phyloP scores from a whole-genome alignment of 208 protist genomes.

The Acanthamoeba comandoni region DNA sequence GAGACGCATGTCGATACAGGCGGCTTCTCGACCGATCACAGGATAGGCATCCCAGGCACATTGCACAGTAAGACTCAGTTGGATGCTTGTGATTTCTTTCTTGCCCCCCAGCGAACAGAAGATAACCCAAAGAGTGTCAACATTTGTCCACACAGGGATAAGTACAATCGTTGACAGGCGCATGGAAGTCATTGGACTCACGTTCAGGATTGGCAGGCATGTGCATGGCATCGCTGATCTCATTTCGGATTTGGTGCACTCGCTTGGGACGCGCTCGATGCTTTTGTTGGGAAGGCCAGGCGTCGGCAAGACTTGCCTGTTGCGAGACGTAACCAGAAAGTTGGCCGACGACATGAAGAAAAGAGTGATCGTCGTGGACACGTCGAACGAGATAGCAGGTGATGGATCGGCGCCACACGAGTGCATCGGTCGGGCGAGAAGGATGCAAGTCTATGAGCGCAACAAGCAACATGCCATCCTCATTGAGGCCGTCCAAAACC shows the following conservation, averaged over 20 bases:
- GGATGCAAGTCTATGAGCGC: constrained; percentile 91
- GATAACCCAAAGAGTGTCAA: constrained; percentile 25
- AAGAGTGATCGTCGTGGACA: constrained; percentile 93
- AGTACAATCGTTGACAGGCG: constrained; percentile 87
- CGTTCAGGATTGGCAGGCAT: constrained; percentile 91
- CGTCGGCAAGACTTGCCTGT: constrained; percentile 93
- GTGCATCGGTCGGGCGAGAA: constrained; percentile 91
- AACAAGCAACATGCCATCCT: constrained; percentile 89
- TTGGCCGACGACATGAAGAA: constrained; percentile 86
- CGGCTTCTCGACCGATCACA: constrained; percentile 22
- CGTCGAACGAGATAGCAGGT: constrained; percentile 95
- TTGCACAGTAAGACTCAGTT: background rate
- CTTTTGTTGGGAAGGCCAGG: constrained; percentile 93
- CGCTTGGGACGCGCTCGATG: constrained; percentile 79
- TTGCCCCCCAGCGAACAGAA: background rate
- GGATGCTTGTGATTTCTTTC: background rate
- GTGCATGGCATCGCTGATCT: constrained; percentile 88
- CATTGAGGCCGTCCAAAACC: constrained; percentile 94
- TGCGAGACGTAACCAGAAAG: constrained; percentile 83
- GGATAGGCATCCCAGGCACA: background rate
- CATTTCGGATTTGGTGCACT: constrained; percentile 85
- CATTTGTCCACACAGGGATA: background rate
- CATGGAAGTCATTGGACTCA: constrained; percentile 91
- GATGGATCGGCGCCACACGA: constrained; percentile 91
- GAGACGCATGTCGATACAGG: background rate